phyloP scores from a whole-genome alignment of 257 asterid species.

The Penstemon barbatus region DNA sequence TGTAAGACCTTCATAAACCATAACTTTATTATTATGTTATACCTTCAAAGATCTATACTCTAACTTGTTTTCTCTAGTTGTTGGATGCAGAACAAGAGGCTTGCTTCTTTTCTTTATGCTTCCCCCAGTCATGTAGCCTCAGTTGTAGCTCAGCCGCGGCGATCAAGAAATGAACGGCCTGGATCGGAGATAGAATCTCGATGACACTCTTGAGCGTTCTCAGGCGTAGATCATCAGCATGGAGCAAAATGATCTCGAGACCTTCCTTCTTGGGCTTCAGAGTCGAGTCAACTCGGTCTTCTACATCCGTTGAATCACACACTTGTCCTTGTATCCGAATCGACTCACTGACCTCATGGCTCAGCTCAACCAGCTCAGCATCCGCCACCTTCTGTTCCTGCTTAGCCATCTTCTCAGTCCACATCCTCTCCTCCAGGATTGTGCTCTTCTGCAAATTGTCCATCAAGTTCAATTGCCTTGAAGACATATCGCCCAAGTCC shows the following conservation, averaged over 20 bases:
- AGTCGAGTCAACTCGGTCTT: constrained; percentile 12
- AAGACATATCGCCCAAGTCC: constrained; percentile 33
- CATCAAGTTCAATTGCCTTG: constrained; percentile 34
- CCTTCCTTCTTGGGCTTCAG: constrained; percentile 42
- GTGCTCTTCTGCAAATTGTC: constrained; percentile 38
- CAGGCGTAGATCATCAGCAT: constrained; percentile 53
- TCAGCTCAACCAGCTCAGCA: constrained; percentile 45
- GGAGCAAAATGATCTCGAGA: constrained; percentile 30
- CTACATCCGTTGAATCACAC: neutral
- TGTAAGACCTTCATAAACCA: neutral
- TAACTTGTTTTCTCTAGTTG: constrained; percentile 10
- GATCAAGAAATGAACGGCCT: constrained; percentile 58
- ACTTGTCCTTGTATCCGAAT: constrained; percentile 2
- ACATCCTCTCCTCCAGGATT: constrained; percentile 36
- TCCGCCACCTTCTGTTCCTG: constrained; percentile 45
- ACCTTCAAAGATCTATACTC: neutral
- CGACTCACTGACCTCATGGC: constrained; percentile 35
- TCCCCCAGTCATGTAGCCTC: constrained; percentile 60
- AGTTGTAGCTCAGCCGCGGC: constrained; percentile 61
- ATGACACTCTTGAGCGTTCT: constrained; percentile 36
- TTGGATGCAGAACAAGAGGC: neutral
- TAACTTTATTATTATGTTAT: neutral
- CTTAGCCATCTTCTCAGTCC: constrained; percentile 38
- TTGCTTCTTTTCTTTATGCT: constrained; percentile 29
- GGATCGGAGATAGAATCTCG: constrained; percentile 33